Conservation (phyloP, 805 yeast species). For the Grigorovia transvaalensis region DNA sequence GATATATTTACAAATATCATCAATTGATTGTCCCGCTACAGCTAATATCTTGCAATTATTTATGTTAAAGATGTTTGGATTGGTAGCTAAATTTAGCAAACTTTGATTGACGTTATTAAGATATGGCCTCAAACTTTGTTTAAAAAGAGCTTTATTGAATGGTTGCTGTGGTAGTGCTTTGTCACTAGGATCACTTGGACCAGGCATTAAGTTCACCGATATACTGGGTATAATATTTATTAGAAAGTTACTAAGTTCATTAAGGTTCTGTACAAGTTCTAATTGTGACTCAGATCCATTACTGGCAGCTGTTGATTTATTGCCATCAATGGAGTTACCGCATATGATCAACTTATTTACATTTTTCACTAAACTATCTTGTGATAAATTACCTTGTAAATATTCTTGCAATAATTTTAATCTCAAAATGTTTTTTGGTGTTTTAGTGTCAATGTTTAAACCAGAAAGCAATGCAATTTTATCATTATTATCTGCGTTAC, state of each 20-base stretch:
- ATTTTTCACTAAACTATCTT: slow-evolving; percentile 17
- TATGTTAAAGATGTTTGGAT: slow-evolving; percentile 64
- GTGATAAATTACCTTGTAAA: slow-evolving; percentile 58
- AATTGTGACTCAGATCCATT: slow-evolving; percentile 47
- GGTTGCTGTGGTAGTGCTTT: slow-evolving; percentile 82
- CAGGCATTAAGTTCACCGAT: slow-evolving; percentile 77
- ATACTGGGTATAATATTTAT: slow-evolving; percentile 45
- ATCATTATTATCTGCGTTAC: slow-evolving; percentile 9
- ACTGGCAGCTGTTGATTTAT: slow-evolving; percentile 33
- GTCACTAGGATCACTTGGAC: slow-evolving; percentile 77
- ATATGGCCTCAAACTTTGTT: slow-evolving; percentile 32
- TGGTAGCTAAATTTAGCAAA: slow-evolving; percentile 38
- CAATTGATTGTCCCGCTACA: slow-evolving; percentile 75
- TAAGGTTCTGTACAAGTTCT: slow-evolving; percentile 50
- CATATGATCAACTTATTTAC: slow-evolving; percentile 51
- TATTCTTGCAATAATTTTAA: slow-evolving; percentile 57
- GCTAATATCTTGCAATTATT: slow-evolving; percentile 53
- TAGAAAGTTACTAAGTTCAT: slow-evolving; percentile 35
- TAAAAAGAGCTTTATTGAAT: slow-evolving; percentile 67
- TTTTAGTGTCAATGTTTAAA: slow-evolving; percentile 40
- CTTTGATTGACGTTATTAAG: slow-evolving; percentile 32
- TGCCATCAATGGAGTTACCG: slow-evolving; percentile 52
- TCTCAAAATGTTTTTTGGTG: slow-evolving; percentile 33
- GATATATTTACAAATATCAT: slow-evolving; percentile 64
- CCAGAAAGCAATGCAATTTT: slow-evolving; percentile 75